phyloP scores from a whole-genome alignment of 164 flowering plant genomes.

The Cinnamomum micranthum region DNA sequence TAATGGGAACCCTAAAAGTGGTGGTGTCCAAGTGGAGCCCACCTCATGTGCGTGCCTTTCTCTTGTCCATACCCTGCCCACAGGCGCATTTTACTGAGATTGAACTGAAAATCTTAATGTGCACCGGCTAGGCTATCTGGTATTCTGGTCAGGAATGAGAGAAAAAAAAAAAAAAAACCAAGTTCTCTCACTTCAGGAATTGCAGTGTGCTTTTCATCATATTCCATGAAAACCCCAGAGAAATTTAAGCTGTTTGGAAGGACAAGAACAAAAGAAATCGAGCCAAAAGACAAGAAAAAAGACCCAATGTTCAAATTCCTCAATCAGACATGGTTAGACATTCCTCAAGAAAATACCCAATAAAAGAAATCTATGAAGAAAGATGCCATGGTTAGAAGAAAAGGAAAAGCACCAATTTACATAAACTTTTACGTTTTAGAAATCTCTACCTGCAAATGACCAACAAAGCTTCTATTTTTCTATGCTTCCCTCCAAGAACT shows the following conservation, averaged over 20 bases:
- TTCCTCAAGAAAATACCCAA: neutral
- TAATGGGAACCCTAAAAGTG: too few relatives aligned
- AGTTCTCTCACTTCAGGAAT: neutral
- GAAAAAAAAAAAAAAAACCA: neutral
- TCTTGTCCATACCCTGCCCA: neutral
- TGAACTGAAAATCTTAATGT: neutral
- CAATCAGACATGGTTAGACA: neutral
- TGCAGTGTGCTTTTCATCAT: neutral
- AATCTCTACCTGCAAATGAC: slow-evolving; percentile 12
- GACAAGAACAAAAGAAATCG: neutral
- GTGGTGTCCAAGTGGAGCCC: too few relatives aligned
- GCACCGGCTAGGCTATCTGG: too few relatives aligned
- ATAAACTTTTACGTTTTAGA: neutral
- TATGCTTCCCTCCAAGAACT: neutral
- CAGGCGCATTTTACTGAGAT: neutral
- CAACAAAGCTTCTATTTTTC: slow-evolving; percentile 11
- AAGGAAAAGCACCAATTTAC: neutral
- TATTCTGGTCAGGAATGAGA: too few relatives aligned
- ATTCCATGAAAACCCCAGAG: neutral
- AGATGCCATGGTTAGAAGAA: neutral
- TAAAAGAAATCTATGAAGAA: neutral
- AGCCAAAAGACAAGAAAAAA: neutral
- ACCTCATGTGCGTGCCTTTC: too few relatives aligned
- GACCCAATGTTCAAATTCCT: neutral
- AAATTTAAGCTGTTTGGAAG: neutral